A percentile compares a stretch with the other conserved stretches of the same genome.
phyloP scores from a whole-genome alignment of 2,329 filamentous ascomycete species.

The Stagonosporopsis cucurbitacearum region DNA sequence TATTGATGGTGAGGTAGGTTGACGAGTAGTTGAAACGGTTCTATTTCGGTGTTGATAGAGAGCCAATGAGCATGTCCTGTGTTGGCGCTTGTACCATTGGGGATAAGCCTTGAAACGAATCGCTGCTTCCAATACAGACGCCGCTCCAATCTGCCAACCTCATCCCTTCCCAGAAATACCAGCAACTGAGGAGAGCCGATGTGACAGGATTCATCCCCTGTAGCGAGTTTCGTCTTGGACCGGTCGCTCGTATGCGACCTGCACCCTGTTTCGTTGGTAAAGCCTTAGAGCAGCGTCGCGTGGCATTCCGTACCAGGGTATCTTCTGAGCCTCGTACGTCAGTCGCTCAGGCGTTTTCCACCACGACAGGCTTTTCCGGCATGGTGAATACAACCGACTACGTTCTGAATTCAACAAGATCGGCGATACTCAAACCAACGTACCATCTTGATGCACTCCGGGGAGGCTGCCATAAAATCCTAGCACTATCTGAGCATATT shows the following conservation, averaged over 20 bases:
- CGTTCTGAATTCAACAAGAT: no score
- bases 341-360: not conserved
- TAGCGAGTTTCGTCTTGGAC: not conserved
- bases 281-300: not conserved
- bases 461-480: not conserved
- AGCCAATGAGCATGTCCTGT: constrained; percentile 17
- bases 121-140: constrained; percentile 7
- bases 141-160: not conserved
- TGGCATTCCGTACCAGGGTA: not conserved
- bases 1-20: constrained; percentile 25
- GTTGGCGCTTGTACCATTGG: constrained; percentile 5
- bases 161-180: constrained; percentile 8
- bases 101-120: constrained; percentile 19
- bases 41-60: constrained; percentile 24
- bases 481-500: not conserved
- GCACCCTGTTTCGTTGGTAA: not conserved
- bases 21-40: constrained; percentile 21
- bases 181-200: constrained; percentile 37
- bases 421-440: no score
- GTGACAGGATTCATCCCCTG: constrained; percentile 15
- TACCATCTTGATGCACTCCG: no score
- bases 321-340: not conserved
- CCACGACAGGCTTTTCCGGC: not conserved
- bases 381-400: no score
- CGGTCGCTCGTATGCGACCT: not conserved